phyloP scores from a whole-genome alignment of 257 asterid species.

The Cinchona pubescens region DNA sequence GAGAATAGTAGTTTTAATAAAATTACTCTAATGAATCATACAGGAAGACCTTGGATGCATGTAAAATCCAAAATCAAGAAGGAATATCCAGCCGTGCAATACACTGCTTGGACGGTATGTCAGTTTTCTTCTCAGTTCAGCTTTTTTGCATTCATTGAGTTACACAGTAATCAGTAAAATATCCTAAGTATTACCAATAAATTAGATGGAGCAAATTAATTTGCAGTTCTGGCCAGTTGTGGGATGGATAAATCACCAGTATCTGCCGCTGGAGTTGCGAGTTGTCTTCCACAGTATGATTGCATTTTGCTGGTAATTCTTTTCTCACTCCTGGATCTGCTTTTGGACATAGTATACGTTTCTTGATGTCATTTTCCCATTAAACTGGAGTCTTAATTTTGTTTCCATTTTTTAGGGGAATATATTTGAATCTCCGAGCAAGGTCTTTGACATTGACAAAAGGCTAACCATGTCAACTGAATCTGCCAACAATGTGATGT shows the following conservation, averaged over 20 bases:
- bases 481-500: not conserved
- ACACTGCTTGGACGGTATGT: constrained; percentile 76
- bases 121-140: not conserved
- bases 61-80: constrained; percentile 83
- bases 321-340: not conserved
- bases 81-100: constrained; percentile 84
- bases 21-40: constrained; percentile 14
- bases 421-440: constrained; percentile 76
- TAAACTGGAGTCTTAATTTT: not conserved
- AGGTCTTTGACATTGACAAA: constrained; percentile 53
- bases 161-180: not conserved
- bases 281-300: constrained; percentile 75
- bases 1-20: not conserved
- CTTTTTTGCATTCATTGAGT: not conserved
- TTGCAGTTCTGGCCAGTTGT: constrained; percentile 97
- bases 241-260: constrained; percentile 95
- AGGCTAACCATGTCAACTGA: constrained; percentile 26
- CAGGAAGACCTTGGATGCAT: constrained; percentile 82
- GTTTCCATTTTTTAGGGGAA: constrained; percentile 50
- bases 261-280: constrained; percentile 82
- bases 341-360: not conserved
- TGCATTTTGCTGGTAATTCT: constrained; percentile 77
- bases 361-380: not conserved
- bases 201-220: not conserved
- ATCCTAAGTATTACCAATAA: not conserved